phyloP scores from a whole-genome alignment of 495 filamentous ascomycete genomes.

The Cladorrhinum samala region DNA sequence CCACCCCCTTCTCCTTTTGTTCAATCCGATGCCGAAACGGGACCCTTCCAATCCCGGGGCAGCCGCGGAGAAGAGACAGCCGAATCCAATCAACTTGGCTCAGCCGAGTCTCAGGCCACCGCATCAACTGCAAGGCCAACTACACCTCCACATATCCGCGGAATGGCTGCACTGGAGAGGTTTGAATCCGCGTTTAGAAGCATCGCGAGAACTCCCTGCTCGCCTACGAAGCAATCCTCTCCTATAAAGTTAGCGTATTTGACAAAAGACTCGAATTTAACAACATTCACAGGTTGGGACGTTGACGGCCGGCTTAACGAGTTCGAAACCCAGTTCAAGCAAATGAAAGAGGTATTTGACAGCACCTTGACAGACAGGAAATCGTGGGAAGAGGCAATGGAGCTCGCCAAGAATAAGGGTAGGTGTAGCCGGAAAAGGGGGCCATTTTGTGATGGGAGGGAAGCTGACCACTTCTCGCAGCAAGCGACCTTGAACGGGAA shows the following conservation, averaged over 20 bases:
- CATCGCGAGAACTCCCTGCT: conserved; percentile 8
- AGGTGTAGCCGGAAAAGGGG: conserved; percentile 30
- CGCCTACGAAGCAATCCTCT: conserved; percentile 28
- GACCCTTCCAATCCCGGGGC: conserved; percentile 3
- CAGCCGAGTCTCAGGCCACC: conserved; percentile 5
- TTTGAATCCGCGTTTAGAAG: conserved; percentile 19
- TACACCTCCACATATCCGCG: conserved; percentile 12
- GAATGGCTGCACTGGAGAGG: conserved; percentile 9
- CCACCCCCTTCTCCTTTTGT: conserved; percentile 4
- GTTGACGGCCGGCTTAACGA: conserved; percentile 57
- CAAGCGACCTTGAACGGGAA: conserved; percentile 58
- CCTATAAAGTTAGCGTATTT: conserved; percentile 51
- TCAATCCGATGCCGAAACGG: conserved; percentile 14
- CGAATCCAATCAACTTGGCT: conserved; percentile 6
- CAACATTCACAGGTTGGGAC: conserved; percentile 61
- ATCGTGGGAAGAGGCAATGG: conserved; percentile 60
- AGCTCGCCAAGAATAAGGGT: conserved; percentile 69
- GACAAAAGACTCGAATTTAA: conserved; percentile 62
- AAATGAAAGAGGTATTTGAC: conserved; percentile 57
- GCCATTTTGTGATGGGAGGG: neutral
- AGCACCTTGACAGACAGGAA: conserved; percentile 54
- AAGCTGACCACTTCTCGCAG: conserved; percentile 36
- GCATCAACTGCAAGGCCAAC: conserved; percentile 6
- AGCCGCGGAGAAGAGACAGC: conserved; percentile 9
- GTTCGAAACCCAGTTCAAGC: conserved; percentile 57